Evolutionary conservation across 1,284 basidiomycete genomes (phyloP), one percentile per base, ranked within the genome.

Genomic region (Coniophora puteana): DNA sequence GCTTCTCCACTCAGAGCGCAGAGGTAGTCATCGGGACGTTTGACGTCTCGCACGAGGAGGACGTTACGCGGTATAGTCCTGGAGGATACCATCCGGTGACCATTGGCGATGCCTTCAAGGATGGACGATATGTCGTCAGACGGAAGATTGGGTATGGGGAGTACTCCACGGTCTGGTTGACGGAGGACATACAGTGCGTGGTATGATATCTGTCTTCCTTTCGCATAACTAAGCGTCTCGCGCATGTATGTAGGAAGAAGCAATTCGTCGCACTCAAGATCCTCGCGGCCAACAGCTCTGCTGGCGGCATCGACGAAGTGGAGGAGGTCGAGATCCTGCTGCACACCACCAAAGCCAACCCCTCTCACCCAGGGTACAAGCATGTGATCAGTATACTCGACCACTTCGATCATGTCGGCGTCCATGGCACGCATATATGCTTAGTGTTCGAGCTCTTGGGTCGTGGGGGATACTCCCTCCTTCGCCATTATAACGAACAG

Each of bases 401-500:
- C 26, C 26, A 27, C n/a, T 27, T 27, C 26, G 26, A 8, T 27
- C n/a, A 10, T 27, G 10, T 10, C n/a, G 26, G 26, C 26, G 10
- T n/a, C 26, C 8, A 27, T 27, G 26, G 26, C 26, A 27, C 26
- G 8, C 26, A 27, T 27, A n/a, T n/a, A n/a, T n/a, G n/a, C n/a
- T n/a, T n/a, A n/a, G n/a, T n/a, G n/a, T n/a, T n/a, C n/a, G n/a
- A n/a, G n/a, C n/a, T n/a, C n/a, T n/a, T n/a, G n/a, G n/a, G n/a
- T n/a, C n/a, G n/a, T n/a, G n/a, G n/a, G n/a, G n/a, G n/a, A n/a
- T n/a, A n/a, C n/a, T n/a, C n/a, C n/a, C n/a, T n/a, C n/a, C n/a
- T n/a, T n/a, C 78, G 89, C 45, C 83, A 93, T 63, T 89, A 90
- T 71, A 83, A 87, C 62, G 83, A 82, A 49, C 91, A 91, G 34